phyloP scores from a whole-genome alignment of 192 early-diverging fungal species.

The Coemansia sp. region DNA sequence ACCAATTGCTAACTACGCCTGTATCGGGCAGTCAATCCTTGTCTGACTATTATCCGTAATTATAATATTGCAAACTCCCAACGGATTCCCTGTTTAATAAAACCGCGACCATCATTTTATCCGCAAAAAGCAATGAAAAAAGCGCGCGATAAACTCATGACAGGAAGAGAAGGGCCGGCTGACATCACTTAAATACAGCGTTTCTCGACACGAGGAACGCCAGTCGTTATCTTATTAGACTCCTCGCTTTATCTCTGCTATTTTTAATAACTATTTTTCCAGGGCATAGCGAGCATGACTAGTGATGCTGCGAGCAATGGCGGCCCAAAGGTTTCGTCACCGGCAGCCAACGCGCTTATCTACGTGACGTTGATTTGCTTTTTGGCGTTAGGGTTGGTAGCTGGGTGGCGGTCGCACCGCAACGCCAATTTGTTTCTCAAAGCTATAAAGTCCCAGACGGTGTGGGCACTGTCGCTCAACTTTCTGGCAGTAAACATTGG shows the following conservation, averaged over 20 bases:
- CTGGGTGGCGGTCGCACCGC: slow-evolving; percentile 54
- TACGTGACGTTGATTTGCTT: slow-evolving; percentile 58
- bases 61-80: neutral
- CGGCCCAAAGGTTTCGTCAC: slow-evolving; percentile 39
- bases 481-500: slow-evolving; percentile 60
- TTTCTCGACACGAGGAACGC: too few relatives aligned
- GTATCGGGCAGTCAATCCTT: too few relatives aligned
- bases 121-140: neutral
- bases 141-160: neutral
- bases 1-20: too few relatives aligned
- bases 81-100: neutral
- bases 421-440: slow-evolving; percentile 58
- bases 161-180: neutral
- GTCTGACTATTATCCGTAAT: too few relatives aligned
- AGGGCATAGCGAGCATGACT: slow-evolving; percentile 14
- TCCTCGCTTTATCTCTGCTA: too few relatives aligned
- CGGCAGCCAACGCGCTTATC: slow-evolving; percentile 57
- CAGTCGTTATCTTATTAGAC: too few relatives aligned
- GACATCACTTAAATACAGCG: neutral
- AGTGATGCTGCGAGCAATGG: slow-evolving; percentile 5
- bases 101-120: neutral
- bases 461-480: slow-evolving; percentile 53
- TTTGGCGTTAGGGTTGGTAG: slow-evolving; percentile 55
- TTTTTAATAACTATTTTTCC: neutral
- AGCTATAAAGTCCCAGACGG: slow-evolving; percentile 55